Base-by-base conservation (phyloP, 2,329 filamentous ascomycete species). In the Aspergillus proliferans region DNA sequence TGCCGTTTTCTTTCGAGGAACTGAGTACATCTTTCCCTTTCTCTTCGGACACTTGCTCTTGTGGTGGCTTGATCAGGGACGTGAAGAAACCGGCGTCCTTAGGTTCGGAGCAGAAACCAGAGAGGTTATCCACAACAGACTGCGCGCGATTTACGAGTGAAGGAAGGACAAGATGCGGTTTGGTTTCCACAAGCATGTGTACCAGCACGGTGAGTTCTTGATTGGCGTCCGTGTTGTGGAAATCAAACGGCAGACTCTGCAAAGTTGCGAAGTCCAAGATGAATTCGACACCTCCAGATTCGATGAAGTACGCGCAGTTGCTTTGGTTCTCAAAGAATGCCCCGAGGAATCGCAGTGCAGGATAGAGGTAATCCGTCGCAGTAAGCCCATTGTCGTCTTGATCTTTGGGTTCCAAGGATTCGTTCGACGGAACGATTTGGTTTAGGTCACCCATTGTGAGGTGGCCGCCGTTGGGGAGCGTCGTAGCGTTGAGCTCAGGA, bases 211-310 rank as follows among this genome's bases (percentile, higher is more conserved):
- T 81, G 47, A 96, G 76, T 51, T 86, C 83, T 51, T 85, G 81
- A 48, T 84, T 85, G 3, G 87, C 81, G 46, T 78, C 71, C 5
- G 81, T 80, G 38, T 86, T 84, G 36, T 84, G 79, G 61, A 87
- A 85, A 60, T 87, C 81, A 58, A 84, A 83, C 1, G 88, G 83
- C 43, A 97, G 77, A 64, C 88, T 91, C 4, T 89, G 86, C 26
- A 91, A 81, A 47, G 87, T 88, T 38, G 86, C 86, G 48, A 96
- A 82, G 62, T 96, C 89, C 47, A 98, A 76, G 18, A 97, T 76
- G 45, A 86, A 77, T 66, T 96, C 89, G 21, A 92, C 83, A 6
- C 89, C 93, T 49, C 90, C 88, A 45, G 80, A 79, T 47, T 87
- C 82, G 53, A 93, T 83, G 61, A 96, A 92, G 21, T 80, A 79